These are phyloP conservation scores for Eimeria praecox DNA, from an alignment of 169 alveolate genomes.

Conservation along the genomic window DNA sequence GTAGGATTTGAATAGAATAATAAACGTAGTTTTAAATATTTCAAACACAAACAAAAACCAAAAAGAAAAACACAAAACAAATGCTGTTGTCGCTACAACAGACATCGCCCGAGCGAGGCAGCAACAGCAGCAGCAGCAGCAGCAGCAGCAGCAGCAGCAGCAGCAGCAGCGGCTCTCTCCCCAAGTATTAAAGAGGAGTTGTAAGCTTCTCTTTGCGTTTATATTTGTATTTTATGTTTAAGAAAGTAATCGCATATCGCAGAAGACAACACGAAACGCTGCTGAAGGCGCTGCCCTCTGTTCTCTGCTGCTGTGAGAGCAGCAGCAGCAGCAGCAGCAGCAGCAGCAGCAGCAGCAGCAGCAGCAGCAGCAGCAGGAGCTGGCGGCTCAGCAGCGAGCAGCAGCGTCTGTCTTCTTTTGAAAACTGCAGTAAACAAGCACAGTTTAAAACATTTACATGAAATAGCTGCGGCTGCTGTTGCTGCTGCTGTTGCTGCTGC, in stretches of 20 bases:
- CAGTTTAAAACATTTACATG: background rate
- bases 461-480: no score
- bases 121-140: slow-evolving; percentile 33
- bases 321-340: slow-evolving; percentile 50
- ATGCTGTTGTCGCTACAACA: background rate
- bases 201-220: background rate
- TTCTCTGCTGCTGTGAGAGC: background rate
- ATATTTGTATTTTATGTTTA: background rate
- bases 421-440: background rate
- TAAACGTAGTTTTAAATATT: no score
- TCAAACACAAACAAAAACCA: no score
- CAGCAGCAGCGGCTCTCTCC: no score
- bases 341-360: background rate
- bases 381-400: background rate
- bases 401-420: background rate
- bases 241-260: background rate
- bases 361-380: slow-evolving; percentile 42
- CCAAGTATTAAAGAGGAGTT: background rate
- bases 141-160: slow-evolving; percentile 46
- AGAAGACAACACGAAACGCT: background rate
- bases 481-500: background rate
- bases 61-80: no score
- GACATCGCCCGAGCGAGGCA: background rate
- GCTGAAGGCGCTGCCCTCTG: background rate
- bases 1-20: no score